Conservation (phyloP, 208 protist species). For the Wallacemonas sp. region DNA sequence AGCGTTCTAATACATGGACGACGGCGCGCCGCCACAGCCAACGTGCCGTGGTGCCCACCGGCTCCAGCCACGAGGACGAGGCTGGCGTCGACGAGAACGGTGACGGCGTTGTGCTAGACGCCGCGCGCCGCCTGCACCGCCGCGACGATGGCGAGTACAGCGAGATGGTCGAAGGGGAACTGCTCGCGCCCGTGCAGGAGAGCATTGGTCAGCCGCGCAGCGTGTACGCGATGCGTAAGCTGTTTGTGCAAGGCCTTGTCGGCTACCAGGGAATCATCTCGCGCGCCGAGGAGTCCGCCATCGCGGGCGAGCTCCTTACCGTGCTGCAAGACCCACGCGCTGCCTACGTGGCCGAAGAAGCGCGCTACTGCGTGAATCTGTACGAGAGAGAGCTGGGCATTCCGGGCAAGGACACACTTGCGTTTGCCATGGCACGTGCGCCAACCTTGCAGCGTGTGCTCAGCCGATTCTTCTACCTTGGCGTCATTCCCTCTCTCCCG, state of each 20-base stretch:
- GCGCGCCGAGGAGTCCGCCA: slow-evolving; percentile 61
- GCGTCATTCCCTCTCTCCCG: slow-evolving; percentile 75
- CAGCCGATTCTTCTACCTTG: slow-evolving; percentile 71
- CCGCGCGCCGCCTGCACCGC: slow-evolving; percentile 34
- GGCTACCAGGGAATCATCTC: slow-evolving; percentile 86
- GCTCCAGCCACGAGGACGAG: not conserved
- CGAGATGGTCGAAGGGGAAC: slow-evolving; percentile 48
- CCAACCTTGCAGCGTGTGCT: slow-evolving; percentile 75
- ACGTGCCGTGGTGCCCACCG: not conserved
- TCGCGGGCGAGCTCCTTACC: slow-evolving; percentile 78
- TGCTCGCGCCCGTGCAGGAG: slow-evolving; percentile 56
- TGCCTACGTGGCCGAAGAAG: slow-evolving; percentile 85
- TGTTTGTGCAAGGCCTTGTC: slow-evolving; percentile 72
- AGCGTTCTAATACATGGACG: slow-evolving; percentile 76
- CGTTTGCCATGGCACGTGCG: slow-evolving; percentile 63
- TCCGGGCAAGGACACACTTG: slow-evolving; percentile 79
- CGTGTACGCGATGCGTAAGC: slow-evolving; percentile 78
- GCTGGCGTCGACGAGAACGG: not conserved
- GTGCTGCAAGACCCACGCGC: slow-evolving; percentile 68
- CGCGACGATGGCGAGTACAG: slow-evolving; percentile 59
- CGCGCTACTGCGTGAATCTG: slow-evolving; percentile 88
- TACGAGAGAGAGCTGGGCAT: slow-evolving; percentile 83
- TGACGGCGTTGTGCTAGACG: slow-evolving; percentile 37
- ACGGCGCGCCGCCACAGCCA: slow-evolving; percentile 19
- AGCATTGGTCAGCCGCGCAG: slow-evolving; percentile 74